Percentiles rank a stretch among this genome's conserved stretches.
Evolutionary conservation across 2,329 filamentous ascomycete genomes (phyloP).

Genomic region (Botrytis aclada): DNA sequence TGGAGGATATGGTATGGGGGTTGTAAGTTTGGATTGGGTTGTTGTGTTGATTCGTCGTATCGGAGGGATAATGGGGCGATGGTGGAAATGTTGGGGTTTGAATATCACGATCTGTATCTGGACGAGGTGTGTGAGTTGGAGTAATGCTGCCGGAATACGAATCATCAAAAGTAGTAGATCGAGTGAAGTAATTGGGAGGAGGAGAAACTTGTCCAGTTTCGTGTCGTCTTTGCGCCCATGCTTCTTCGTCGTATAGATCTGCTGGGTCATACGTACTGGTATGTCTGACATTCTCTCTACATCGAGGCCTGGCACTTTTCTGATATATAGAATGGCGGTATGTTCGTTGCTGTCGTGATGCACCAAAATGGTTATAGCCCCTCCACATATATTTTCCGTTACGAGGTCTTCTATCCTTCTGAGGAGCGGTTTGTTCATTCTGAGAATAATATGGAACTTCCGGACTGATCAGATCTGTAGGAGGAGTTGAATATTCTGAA

Average conservation of each 20-base stretch:
- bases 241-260: background rate
- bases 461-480: fast-evolving
- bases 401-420: background rate
- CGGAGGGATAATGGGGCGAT: too few relatives aligned
- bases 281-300: background rate
- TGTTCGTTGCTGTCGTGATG: background rate
- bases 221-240: background rate
- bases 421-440: fast-evolving
- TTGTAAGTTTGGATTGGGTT: fast-evolving
- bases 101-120: background rate
- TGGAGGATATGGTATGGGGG: background rate
- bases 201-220: background rate
- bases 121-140: fast-evolving
- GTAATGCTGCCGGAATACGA: background rate
- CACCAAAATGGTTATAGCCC: background rate
- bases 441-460: fast-evolving
- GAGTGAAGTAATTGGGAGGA: background rate
- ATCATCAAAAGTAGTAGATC: fast-evolving
- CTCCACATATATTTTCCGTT: background rate
- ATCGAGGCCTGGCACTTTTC: background rate
- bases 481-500: fast-evolving
- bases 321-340: background rate
- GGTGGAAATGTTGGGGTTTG: fast-evolving
- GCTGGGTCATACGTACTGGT: background rate
- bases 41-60: background rate